Conservation (phyloP, 176 grass and related monocot species). For the Ananas comosus region DNA sequence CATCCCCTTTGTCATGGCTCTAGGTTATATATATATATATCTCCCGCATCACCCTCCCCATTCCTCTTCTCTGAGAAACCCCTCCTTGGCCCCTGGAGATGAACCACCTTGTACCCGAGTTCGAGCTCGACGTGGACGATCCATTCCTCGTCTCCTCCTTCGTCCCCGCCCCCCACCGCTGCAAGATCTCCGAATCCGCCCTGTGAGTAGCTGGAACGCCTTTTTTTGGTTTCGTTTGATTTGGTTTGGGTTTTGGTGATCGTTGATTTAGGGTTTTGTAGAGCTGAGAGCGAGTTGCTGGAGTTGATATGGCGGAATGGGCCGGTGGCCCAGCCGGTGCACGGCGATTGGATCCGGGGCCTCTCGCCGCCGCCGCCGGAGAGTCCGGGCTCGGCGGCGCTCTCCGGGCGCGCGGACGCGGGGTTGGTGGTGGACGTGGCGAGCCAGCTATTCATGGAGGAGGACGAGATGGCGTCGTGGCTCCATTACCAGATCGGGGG, state of each 20-base stretch:
- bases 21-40: neutral
- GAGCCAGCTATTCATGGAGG: slow-evolving; percentile 17
- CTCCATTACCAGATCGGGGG: slow-evolving; percentile 7
- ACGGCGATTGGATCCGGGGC: neutral
- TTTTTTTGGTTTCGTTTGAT: neutral
- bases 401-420: neutral
- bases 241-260: neutral
- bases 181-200: neutral
- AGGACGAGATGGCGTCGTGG: slow-evolving; percentile 15
- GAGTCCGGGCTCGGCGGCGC: slow-evolving; percentile 3
- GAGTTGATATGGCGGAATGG: slow-evolving; percentile 24
- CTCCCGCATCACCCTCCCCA: neutral
- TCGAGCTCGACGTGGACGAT: neutral
- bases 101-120: neutral
- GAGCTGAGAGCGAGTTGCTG: slow-evolving; percentile 13
- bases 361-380: neutral
- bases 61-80: neutral
- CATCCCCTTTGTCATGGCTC: neutral
- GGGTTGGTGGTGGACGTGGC: slow-evolving; percentile 5
- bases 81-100: neutral
- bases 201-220: neutral
- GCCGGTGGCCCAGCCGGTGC: slow-evolving; percentile 12
- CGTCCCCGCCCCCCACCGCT: neutral
- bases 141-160: neutral
- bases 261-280: neutral